Evolutionary conservation across 163 green algal species (phyloP).

Genomic region (Chloromonas sp.): DNA sequence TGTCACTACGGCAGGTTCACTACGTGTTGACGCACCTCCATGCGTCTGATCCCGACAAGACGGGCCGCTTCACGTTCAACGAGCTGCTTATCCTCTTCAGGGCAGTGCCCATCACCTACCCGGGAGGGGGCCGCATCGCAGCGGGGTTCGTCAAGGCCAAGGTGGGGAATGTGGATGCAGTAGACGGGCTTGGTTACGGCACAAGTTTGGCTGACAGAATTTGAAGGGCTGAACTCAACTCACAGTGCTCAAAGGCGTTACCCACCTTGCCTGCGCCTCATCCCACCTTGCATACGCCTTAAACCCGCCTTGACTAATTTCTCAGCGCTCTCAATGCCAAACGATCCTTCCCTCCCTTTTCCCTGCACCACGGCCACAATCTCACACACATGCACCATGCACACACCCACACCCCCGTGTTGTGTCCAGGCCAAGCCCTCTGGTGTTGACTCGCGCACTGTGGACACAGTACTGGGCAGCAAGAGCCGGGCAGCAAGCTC

Average conservation of each 20-base stretch:
- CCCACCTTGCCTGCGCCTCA: not conserved
- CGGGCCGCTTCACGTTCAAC: constrained; percentile 22
- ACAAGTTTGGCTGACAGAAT: not conserved
- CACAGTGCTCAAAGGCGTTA: too few relatives aligned
- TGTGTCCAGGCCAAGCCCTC: not conserved
- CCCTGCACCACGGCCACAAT: too few relatives aligned
- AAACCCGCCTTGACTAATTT: not conserved
- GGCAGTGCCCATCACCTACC: constrained; percentile 14
- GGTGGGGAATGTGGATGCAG: not conserved
- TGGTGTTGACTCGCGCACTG: not conserved
- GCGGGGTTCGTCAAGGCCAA: constrained; percentile 3
- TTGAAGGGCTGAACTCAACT: too few relatives aligned
- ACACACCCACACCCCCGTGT: too few relatives aligned
- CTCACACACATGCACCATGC: too few relatives aligned
- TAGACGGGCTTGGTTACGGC: not conserved
- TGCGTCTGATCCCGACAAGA: constrained; percentile 18
- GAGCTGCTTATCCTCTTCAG: constrained; percentile 18
- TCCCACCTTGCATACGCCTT: not conserved
- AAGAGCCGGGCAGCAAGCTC: not conserved
- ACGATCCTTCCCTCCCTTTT: too few relatives aligned
- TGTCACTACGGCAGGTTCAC: constrained; percentile 14
- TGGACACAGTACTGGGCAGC: not conserved
- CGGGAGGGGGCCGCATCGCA: constrained; percentile 3
- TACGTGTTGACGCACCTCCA: constrained; percentile 21
- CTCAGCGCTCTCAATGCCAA: not conserved